Conservation (phyloP, 257 asterid genomes). For the Lithospermum erythrorhizon region DNA sequence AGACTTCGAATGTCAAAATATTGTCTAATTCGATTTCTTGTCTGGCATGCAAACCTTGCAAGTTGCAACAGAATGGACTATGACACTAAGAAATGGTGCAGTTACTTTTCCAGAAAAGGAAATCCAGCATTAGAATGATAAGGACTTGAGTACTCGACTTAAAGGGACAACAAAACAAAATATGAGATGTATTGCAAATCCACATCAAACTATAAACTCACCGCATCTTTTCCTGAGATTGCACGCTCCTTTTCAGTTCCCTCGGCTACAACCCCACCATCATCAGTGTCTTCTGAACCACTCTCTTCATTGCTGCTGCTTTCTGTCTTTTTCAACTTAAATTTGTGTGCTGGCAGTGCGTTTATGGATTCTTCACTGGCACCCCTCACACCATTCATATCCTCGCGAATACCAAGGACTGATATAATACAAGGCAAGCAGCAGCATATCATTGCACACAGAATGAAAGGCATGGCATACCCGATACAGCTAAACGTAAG, state of each 20-base stretch:
- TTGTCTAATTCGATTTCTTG: too few species aligned
- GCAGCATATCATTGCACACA: constrained; percentile 43
- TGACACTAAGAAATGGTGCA: too few species aligned
- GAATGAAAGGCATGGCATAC: constrained; percentile 42
- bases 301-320: constrained; percentile 9
- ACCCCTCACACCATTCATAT: constrained; percentile 25
- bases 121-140: too few species aligned
- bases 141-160: too few species aligned
- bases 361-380: constrained; percentile 33
- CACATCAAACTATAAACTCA: constrained; percentile 10
- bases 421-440: constrained; percentile 41
- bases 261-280: constrained; percentile 31
- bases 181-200: background rate
- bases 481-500: constrained; percentile 42
- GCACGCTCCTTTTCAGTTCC: constrained; percentile 42
- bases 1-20: too few species aligned
- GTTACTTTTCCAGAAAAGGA: too few species aligned
- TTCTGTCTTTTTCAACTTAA: constrained; percentile 18
- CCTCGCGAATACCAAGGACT: constrained; percentile 31
- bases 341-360: constrained; percentile 33
- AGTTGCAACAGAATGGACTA: too few species aligned
- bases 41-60: too few species aligned
- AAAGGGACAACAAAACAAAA: background rate
- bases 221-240: constrained; percentile 39
- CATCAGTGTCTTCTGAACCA: constrained; percentile 16